Percentiles rank a stretch among this genome's conserved stretches.
Conservation (phyloP, 2,329 filamentous ascomycete genomes). For the Talaromyces sp. region DNA sequence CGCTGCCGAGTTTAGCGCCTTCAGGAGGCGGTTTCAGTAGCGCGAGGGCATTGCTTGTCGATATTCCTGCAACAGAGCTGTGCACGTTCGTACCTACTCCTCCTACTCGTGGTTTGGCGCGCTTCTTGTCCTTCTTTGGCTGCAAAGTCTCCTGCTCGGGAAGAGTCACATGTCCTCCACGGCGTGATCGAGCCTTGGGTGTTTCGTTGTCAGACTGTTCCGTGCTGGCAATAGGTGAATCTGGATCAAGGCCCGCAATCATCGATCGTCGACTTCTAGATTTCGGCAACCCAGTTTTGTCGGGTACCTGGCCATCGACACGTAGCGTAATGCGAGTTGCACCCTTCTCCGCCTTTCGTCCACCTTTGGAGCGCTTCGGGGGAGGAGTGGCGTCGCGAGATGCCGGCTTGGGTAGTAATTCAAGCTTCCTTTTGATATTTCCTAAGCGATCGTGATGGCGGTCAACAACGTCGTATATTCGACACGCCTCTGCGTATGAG, state of each 20-base stretch:
- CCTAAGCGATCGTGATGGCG: constrained; percentile 56
- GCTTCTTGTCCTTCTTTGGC: constrained; percentile 44
- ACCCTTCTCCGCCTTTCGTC: constrained; percentile 37
- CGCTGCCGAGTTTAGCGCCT: constrained; percentile 58
- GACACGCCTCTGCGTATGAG: constrained; percentile 54
- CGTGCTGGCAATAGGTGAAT: constrained; percentile 46
- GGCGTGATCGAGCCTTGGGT: constrained; percentile 16
- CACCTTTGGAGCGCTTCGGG: constrained; percentile 39
- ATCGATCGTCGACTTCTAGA: constrained; percentile 37
- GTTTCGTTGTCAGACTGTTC: constrained; percentile 45
- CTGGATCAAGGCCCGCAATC: constrained; percentile 39
- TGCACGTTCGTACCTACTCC: constrained; percentile 51
- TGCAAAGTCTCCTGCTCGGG: constrained; percentile 21
- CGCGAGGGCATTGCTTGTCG: constrained; percentile 60
- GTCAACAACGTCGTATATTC: constrained; percentile 56
- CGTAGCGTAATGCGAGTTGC: constrained; percentile 43
- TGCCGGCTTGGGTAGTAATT: constrained; percentile 58
- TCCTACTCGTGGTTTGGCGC: constrained; percentile 24
- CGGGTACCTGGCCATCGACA: constrained; percentile 31
- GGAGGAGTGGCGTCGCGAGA: constrained; percentile 54
- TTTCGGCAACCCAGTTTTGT: constrained; percentile 28
- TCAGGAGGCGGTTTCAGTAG: constrained; percentile 58
- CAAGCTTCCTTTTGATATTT: constrained; percentile 60
- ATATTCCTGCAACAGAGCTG: constrained; percentile 55
- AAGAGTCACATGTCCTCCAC: constrained; percentile 11